Percentiles rank a stretch among this genome's conserved stretches.
Evolutionary conservation across 2,329 filamentous ascomycete species (phyloP).

Genomic region (Truncatella angustata): DNA sequence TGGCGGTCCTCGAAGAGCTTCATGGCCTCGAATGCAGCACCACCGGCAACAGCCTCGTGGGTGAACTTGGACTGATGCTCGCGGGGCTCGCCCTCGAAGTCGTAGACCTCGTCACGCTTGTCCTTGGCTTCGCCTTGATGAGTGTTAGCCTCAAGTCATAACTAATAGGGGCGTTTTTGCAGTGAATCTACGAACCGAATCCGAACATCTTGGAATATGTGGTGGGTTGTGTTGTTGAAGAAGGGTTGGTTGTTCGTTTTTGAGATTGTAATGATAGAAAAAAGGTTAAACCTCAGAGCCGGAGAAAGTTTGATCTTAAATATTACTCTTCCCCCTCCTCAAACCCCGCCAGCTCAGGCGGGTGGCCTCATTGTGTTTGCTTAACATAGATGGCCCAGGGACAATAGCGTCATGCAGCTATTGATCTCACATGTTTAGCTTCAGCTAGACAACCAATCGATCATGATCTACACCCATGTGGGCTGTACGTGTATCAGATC

Average conservation of each 20-base stretch:
- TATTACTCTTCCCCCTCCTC: background rate
- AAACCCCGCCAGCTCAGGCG: background rate
- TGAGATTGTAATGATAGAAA: background rate
- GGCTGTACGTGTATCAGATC: slow-evolving; percentile 3
- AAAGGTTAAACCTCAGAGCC: background rate
- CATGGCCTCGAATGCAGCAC: slow-evolving; percentile 76
- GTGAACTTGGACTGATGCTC: slow-evolving; percentile 63
- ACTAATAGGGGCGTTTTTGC: background rate
- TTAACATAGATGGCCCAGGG: background rate
- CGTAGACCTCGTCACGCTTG: slow-evolving; percentile 43
- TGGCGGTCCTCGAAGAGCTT: slow-evolving; percentile 77
- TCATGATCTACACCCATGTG: background rate
- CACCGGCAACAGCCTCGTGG: slow-evolving; percentile 74
- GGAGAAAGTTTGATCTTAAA: background rate
- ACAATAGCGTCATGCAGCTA: slow-evolving; percentile 1
- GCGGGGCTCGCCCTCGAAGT: slow-evolving; percentile 45
- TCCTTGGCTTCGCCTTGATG: slow-evolving; percentile 38
- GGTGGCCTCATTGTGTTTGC: background rate
- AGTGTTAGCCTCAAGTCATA: background rate
- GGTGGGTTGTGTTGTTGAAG: background rate
- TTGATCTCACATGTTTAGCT: background rate
- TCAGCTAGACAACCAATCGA: slow-evolving; percentile 3
- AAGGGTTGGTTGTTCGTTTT: background rate
- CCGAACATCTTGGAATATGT: slow-evolving; percentile 6
- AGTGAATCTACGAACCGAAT: background rate